phyloP scores from a whole-genome alignment of 2,329 filamentous ascomycete species.

The Fusarium lateritium region DNA sequence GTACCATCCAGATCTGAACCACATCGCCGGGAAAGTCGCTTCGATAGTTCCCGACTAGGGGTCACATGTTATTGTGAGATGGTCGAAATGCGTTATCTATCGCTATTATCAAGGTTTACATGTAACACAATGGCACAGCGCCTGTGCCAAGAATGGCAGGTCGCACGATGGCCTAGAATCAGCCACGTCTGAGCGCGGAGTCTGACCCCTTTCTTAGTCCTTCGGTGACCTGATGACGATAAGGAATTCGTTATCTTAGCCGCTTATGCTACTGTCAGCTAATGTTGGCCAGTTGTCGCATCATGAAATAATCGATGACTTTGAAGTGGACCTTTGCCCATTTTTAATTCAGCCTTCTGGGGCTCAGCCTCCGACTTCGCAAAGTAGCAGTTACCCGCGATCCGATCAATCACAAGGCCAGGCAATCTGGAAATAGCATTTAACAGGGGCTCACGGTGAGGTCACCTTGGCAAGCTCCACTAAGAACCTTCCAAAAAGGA shows the following conservation, averaged over 20 bases:
- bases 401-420: not conserved
- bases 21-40: slow-evolving; percentile 11
- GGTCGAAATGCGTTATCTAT: not conserved
- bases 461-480: not conserved
- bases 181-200: slow-evolving; percentile 4
- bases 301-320: too few species aligned
- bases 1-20: slow-evolving; percentile 28
- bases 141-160: not conserved
- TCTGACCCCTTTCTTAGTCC: slow-evolving; percentile 1
- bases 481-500: slow-evolving; percentile 11
- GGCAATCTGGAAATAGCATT: not conserved
- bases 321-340: not conserved
- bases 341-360: slow-evolving; percentile 10
- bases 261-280: too few species aligned
- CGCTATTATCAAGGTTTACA: not conserved
- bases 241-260: not conserved
- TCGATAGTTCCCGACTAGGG: not conserved
- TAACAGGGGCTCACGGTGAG: not conserved
- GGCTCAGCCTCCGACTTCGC: slow-evolving; percentile 7
- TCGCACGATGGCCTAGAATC: not conserved
- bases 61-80: too few species aligned
- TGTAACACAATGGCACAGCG: not conserved
- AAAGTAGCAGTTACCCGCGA: not conserved
- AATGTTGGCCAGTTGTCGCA: too few species aligned
- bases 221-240: too few species aligned